Evolutionary conservation across 148 eudicot genomes (phyloP), one percentile per base, ranked within the genome.

Genomic region (Chenopodium album): DNA sequence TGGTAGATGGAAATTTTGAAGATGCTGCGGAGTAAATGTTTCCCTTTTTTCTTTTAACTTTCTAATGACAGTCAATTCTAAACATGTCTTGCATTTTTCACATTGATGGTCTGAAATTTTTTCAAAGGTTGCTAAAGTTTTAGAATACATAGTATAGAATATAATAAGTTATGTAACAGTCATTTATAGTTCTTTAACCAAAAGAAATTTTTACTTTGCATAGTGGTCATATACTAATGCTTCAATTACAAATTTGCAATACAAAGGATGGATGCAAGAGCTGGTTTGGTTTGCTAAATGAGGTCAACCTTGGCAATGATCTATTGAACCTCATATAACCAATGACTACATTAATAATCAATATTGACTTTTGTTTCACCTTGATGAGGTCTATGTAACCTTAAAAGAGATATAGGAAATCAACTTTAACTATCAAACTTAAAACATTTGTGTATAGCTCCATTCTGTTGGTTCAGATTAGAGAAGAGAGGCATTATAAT

Each of bases 1-100:
- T 70, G 73, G 47, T 83, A 26, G 76, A 69, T 75, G 63, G 82
- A 20, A 31, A 26, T 54, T 73, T 28, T 56, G 46, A 44, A 54
- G 34, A 23, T 73, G 70, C 71, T 76, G 60, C 44, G 44, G 62
- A 46, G 47, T 66, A 29, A 17, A 29, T 16, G 23, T 65, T 50
- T 46, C 60, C 16, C 20, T n/a, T 71, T 62, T 20, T 59, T 73
- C 26, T 22, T 71, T 79, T 32, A 13, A 59, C 56, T 59, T 59
- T 59, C 63, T 16, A 66, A 20, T 32, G 31, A 47, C 50, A 10
- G 20, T 73, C 7, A 73, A 10, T 3, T n/a, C 50, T 2, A 4
- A 48, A 23, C 48, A 28, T 74, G 37, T 50, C n/a, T 28, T 74
- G 77, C 63, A 50, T 50, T 74, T 22, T 9, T 22, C 2, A 72